A percentile compares a stretch with the other conserved stretches of the same genome.
Evolutionary conservation across 768 basidiomycete species (phyloP).

Genomic region (Russula emetica): DNA sequence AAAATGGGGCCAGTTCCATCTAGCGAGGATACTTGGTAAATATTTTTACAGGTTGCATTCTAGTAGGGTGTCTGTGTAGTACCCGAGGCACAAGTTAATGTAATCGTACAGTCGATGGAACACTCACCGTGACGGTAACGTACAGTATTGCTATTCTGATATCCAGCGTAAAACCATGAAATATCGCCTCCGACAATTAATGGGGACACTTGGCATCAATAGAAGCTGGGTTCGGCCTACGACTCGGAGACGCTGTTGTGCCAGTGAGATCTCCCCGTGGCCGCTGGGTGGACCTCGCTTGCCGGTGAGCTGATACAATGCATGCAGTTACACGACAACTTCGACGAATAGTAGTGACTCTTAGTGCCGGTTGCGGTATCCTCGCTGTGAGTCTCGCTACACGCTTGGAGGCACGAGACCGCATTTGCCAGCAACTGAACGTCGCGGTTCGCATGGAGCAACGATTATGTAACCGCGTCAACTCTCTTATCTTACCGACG

Average conservation of each 20-base stretch:
- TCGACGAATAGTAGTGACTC: no score
- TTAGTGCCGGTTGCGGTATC: no score
- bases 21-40: no score
- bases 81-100: not conserved
- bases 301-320: no score
- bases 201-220: not conserved
- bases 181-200: not conserved
- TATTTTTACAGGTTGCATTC: not conserved
- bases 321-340: no score
- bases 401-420: no score
- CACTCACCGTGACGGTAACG: not conserved
- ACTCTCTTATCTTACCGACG: not conserved
- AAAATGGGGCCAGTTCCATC: no score
- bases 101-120: not conserved
- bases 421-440: not conserved
- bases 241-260: not conserved
- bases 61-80: not conserved
- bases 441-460: not conserved
- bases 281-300: not conserved
- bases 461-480: not conserved
- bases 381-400: no score
- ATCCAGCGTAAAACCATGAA: not conserved
- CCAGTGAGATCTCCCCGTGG: not conserved
- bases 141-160: not conserved
- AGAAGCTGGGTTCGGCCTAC: not conserved